Percentiles rank a stretch among this genome's conserved stretches.
Evolutionary conservation across 2,329 filamentous ascomycete genomes (phyloP).

Genomic region (Eurotiales sp.): DNA sequence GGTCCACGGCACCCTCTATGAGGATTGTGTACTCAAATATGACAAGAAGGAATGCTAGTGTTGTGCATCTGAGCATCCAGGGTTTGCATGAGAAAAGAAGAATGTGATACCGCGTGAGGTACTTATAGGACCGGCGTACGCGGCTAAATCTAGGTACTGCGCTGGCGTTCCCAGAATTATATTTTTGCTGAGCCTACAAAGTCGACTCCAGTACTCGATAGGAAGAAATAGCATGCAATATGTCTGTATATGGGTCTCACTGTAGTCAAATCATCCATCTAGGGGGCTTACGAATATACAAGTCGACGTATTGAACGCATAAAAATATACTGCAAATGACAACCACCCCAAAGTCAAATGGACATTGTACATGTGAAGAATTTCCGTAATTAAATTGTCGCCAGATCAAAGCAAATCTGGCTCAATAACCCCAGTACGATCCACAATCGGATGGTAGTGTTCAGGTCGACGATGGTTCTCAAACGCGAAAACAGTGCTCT

Average conservation of each 20-base stretch:
- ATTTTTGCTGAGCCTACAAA: background rate
- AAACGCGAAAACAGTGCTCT: slow-evolving; percentile 13
- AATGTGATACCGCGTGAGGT: background rate
- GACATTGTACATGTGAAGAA: slow-evolving; percentile 3
- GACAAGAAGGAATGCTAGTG: background rate
- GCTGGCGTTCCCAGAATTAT: background rate
- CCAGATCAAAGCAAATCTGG: slow-evolving; percentile 12
- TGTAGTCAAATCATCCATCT: background rate
- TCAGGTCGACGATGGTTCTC: slow-evolving; percentile 14
- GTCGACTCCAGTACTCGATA: background rate
- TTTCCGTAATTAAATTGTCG: slow-evolving; percentile 1
- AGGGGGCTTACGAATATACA: slow-evolving; percentile 1
- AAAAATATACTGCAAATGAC: background rate
- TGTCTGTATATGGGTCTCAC: slow-evolving; percentile 1
- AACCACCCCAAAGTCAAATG: slow-evolving; percentile 1
- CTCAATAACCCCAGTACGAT: slow-evolving; percentile 14
- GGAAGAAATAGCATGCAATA: background rate
- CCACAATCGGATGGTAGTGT: slow-evolving; percentile 11
- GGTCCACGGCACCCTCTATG: background rate
- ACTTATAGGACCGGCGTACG: background rate
- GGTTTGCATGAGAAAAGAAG: background rate
- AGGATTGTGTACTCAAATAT: background rate
- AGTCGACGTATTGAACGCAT: background rate
- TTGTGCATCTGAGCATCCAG: background rate
- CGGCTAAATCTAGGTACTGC: background rate